Percentiles rank a stretch among this genome's conserved stretches.
phyloP scores from a whole-genome alignment of 164 flowering plant species.

The Tinospora cordifolia region DNA sequence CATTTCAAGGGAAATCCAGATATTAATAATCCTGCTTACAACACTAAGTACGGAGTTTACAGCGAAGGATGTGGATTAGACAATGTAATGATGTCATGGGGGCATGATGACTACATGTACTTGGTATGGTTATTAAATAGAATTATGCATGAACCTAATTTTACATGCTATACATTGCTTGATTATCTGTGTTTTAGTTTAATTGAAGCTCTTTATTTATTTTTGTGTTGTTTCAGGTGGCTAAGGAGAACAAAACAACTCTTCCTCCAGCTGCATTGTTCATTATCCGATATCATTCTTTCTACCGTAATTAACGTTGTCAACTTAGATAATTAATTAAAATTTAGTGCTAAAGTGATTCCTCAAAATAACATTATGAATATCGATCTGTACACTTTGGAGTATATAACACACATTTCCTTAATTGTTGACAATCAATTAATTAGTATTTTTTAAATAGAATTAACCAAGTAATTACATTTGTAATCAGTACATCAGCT shows the following conservation, averaged over 20 bases:
- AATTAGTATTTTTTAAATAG: too few species aligned
- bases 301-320: conserved; percentile 40
- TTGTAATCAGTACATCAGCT: not conserved
- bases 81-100: conserved; percentile 57
- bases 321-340: too few species aligned
- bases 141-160: not conserved
- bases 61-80: conserved; percentile 52
- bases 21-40: conserved; percentile 36
- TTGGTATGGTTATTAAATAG: conserved; percentile 29
- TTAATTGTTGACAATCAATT: too few species aligned
- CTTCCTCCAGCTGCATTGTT: conserved; percentile 55
- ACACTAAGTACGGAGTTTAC: conserved; percentile 51
- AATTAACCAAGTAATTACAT: not conserved
- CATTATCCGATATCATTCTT: conserved; percentile 57
- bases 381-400: too few species aligned
- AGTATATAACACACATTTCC: too few species aligned
- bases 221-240: too few species aligned
- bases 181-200: not conserved
- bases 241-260: conserved; percentile 52
- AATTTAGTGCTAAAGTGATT: too few species aligned
- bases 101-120: conserved; percentile 74
- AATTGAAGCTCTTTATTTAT: not conserved
- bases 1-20: conserved; percentile 52
- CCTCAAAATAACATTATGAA: too few species aligned
- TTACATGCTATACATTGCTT: not conserved